Base-by-base conservation (phyloP, 305 asterid genomes). In the Rubia occidens region DNA sequence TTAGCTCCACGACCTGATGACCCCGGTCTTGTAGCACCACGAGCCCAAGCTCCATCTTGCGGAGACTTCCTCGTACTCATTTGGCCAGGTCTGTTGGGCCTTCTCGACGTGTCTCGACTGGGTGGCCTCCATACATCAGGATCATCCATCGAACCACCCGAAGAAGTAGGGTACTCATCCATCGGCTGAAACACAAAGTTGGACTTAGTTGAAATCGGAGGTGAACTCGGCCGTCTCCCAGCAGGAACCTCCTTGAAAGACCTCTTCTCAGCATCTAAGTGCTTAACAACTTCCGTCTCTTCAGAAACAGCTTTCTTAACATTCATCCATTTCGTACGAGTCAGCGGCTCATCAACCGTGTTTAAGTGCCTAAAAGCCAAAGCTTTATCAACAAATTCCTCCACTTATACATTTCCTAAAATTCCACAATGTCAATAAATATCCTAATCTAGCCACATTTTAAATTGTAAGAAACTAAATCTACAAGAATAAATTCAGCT, bases 41-140 rank as follows among this genome's bases (percentile, higher is more conserved):
- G 99, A 72, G 89, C 89, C 96, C 95, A 94, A 66, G 88, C 72
- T 71, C 85, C 95, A 75, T 94, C 97, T 68, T 89, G 95, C 21
- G 97, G 85, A 47, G 97, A 87, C 84, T 87, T 94, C 74, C 93
- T 85, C 81, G 81, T 78, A 79, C 93, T 89, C 74, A 80, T 82
- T 76, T 84, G 91, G 69, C 91, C 90, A 6, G 85, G 40, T 82
- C 96, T 86, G 55, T 85, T 49, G 40, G 97, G 82, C 64, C 95
- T 85, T 82, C 99, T 82, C 59, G 83, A 82, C 1, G 89, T 39
- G 70, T 91, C 99, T 67, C 97, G 91, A 78, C 82, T 87, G 59
- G 97, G 99, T 10, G 97, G 97, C 79, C 96, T 83, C 97, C 97
- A 91, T 73, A 91, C 96, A 79, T 91, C 97, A 60, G 96, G 96